These are phyloP conservation scores for Metschnikowia similis DNA, from an alignment of 805 yeast species.

Conservation along the genomic window DNA sequence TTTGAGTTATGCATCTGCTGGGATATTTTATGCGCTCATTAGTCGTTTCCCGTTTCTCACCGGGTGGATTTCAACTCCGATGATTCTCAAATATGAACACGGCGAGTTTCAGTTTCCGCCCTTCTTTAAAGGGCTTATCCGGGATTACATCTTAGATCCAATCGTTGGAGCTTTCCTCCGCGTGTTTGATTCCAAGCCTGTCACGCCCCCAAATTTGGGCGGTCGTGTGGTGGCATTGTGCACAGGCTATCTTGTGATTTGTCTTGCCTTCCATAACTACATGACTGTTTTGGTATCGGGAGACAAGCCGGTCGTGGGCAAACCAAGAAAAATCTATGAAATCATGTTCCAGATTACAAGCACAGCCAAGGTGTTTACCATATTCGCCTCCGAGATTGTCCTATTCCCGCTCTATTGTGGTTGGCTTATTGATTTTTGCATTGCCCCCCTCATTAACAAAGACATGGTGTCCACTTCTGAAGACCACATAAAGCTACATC, in stretches of 20 bases:
- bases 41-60: neutral
- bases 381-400: constrained; percentile 76
- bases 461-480: neutral
- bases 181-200: neutral
- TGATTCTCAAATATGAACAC: neutral
- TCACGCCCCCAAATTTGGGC: constrained; percentile 24
- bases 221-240: constrained; percentile 37
- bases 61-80: neutral
- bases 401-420: constrained; percentile 89
- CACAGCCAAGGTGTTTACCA: constrained; percentile 67
- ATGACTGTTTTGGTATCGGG: constrained; percentile 31
- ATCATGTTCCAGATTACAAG: constrained; percentile 51
- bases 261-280: constrained; percentile 20
- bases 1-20: too few relatives aligned
- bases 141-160: constrained; percentile 6
- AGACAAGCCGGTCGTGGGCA: constrained; percentile 45
- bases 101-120: neutral
- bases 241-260: constrained; percentile 31
- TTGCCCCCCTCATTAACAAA: constrained; percentile 49
- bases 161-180: constrained; percentile 2
- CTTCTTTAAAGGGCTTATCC: neutral
- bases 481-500: constrained; percentile 11
- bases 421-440: constrained; percentile 61
- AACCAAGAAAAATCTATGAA: constrained; percentile 48
- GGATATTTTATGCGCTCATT: neutral